Percentiles rank a stretch among this genome's conserved stretches.
These are phyloP conservation scores for Tulasnella sp. DNA, from an alignment of 768 basidiomycete genomes.

Conservation along the genomic window DNA sequence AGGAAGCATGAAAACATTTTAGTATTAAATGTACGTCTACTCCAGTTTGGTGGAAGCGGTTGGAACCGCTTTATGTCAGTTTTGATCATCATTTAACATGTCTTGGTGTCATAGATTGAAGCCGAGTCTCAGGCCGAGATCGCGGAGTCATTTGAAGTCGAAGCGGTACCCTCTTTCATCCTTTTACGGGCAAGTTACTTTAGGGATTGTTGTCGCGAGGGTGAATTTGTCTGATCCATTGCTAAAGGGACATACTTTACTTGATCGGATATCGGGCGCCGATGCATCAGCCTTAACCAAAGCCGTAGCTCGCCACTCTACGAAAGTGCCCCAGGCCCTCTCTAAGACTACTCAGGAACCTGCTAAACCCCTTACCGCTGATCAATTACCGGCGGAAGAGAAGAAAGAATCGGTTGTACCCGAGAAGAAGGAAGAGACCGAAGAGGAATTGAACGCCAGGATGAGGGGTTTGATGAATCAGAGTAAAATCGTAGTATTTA, in stretches of 20 bases:
- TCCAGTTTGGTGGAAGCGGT: neutral
- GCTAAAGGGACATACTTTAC: slow-evolving; percentile 71
- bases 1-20: slow-evolving; percentile 54
- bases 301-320: slow-evolving; percentile 46
- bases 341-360: slow-evolving; percentile 38
- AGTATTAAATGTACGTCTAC: slow-evolving; percentile 49
- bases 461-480: slow-evolving; percentile 64
- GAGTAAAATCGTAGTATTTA: slow-evolving; percentile 69
- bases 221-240: slow-evolving; percentile 7
- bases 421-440: slow-evolving; percentile 33
- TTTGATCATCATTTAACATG: neutral
- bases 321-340: slow-evolving; percentile 30
- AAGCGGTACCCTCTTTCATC: slow-evolving; percentile 75
- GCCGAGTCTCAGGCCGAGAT: slow-evolving; percentile 74
- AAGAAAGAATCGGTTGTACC: neutral
- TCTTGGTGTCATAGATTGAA: slow-evolving; percentile 56
- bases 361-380: slow-evolving; percentile 23
- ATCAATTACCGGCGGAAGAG: slow-evolving; percentile 17
- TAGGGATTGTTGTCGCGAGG: slow-evolving; percentile 1
- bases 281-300: slow-evolving; percentile 54
- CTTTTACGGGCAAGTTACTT: slow-evolving; percentile 54
- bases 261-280: slow-evolving; percentile 65
- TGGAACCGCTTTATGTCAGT: neutral
- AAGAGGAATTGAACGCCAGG: slow-evolving; percentile 52
- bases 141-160: slow-evolving; percentile 81